phyloP scores from a whole-genome alignment of 164 flowering plant species.

The Brasenia schreberi region DNA sequence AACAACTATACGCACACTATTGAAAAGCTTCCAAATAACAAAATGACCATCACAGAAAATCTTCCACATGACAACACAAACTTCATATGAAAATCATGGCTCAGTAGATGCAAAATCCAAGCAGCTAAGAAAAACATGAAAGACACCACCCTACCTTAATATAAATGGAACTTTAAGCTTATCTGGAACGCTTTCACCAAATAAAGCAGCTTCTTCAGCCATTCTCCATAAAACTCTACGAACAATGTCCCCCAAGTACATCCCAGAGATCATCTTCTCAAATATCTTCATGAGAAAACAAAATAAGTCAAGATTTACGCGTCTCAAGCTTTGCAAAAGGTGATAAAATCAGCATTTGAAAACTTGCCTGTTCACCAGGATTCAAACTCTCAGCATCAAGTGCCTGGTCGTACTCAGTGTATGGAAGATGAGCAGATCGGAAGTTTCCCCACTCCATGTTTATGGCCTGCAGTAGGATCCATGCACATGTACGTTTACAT shows the following conservation, averaged over 20 bases:
- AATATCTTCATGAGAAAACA: slow-evolving; percentile 33
- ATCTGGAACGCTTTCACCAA: slow-evolving; percentile 79
- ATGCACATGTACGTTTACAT: neutral
- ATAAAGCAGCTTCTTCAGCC: slow-evolving; percentile 92
- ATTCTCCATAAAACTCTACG: slow-evolving; percentile 62
- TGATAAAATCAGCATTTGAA: neutral
- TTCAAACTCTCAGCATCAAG: slow-evolving; percentile 79
- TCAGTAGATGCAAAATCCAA: neutral
- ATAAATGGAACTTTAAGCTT: slow-evolving; percentile 59
- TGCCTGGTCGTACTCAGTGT: slow-evolving; percentile 72
- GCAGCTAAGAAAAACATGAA: neutral
- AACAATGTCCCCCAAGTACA: slow-evolving; percentile 93
- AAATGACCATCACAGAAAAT: neutral
- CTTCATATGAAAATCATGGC: neutral
- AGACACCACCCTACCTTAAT: slow-evolving; percentile 34
- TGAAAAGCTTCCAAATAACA: no score
- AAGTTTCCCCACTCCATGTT: slow-evolving; percentile 99
- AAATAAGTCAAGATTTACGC: neutral
- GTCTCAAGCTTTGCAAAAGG: no score
- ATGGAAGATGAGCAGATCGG: slow-evolving; percentile 79
- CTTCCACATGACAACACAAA: neutral
- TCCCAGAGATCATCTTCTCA: slow-evolving; percentile 92
- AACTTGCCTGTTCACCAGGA: slow-evolving; percentile 76
- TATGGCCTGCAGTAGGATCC: slow-evolving; percentile 46
- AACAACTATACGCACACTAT: no score